Evolutionary conservation across 129 eudicot species (phyloP).

Genomic region (Flaveria brownii): DNA sequence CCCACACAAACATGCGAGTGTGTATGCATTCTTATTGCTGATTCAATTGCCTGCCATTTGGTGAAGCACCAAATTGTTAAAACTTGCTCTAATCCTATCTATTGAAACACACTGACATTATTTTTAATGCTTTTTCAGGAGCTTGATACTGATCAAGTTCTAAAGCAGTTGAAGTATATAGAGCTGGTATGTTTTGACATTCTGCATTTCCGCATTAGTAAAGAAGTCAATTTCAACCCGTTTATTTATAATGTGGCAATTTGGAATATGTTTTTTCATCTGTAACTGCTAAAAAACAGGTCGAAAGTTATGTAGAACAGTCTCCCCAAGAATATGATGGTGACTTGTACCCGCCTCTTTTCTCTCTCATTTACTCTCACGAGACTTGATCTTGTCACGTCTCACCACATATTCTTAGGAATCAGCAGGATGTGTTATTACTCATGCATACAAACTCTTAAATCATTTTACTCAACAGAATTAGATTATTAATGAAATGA

Average conservation of each 20-base stretch:
- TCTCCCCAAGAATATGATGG: background rate
- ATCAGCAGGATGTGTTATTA: no score
- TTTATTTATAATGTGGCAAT: background rate
- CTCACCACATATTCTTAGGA: background rate
- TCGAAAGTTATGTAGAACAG: background rate
- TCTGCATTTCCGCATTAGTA: background rate
- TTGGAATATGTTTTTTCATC: background rate
- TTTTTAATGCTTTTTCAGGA: conserved; percentile 52
- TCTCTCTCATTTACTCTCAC: background rate
- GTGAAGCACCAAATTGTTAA: background rate
- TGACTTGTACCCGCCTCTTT: background rate
- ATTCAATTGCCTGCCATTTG: background rate
- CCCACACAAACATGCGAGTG: background rate
- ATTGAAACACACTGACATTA: background rate
- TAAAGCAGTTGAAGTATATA: conserved; percentile 87
- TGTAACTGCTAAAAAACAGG: background rate
- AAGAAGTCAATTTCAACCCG: background rate
- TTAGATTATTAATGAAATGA: background rate
- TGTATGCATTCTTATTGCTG: background rate
- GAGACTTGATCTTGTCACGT: background rate
- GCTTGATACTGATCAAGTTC: conserved; percentile 70
- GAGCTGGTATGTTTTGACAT: conserved; percentile 65
- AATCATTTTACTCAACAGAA: background rate
- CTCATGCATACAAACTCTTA: background rate
- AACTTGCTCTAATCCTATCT: background rate